A percentile compares a stretch with the other conserved stretches of the same genome.
Conservation (phyloP, 805 yeast genomes). For the Wickerhamiella alocasiicola region DNA sequence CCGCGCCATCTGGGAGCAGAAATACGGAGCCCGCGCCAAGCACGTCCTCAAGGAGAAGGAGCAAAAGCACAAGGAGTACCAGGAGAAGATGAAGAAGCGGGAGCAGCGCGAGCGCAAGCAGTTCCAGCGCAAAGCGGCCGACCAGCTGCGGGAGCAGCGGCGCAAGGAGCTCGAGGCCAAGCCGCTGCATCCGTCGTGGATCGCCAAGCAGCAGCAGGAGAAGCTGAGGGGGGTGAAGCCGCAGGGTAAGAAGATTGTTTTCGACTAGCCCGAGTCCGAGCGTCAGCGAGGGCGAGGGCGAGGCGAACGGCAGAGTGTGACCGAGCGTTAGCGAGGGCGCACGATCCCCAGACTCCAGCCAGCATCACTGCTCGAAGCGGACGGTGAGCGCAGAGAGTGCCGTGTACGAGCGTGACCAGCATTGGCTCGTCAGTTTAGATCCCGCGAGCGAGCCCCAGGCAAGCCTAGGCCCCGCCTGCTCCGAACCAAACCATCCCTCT, state of each 20-base stretch:
- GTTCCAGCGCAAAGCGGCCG: constrained; percentile 3
- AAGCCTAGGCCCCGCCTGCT: too few species aligned
- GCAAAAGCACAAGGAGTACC: constrained; percentile 40
- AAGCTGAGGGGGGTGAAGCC: constrained; percentile 59
- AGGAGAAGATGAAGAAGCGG: constrained; percentile 17
- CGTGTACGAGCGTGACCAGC: too few species aligned
- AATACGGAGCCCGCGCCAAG: constrained; percentile 72
- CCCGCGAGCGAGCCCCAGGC: too few species aligned
- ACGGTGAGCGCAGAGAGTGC: too few species aligned
- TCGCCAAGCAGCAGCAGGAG: constrained; percentile 67
- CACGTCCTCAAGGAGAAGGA: constrained; percentile 63
- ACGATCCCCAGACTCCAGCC: too few species aligned
- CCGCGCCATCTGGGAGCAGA: constrained; percentile 90
- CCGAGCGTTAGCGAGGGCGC: too few species aligned
- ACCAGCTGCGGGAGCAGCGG: constrained; percentile 21
- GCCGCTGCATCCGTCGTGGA: constrained; percentile 93
- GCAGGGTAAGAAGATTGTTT: constrained; percentile 72
- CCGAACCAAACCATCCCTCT: too few species aligned
- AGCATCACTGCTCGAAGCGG: too few species aligned
- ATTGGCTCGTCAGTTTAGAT: too few species aligned
- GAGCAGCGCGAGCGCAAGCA: constrained; percentile 11
- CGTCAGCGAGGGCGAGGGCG: too few species aligned
- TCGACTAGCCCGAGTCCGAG: too few species aligned
- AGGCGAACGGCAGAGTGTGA: too few species aligned
- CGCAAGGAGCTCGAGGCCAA: constrained; percentile 21